Evolutionary conservation across 116 monocot species (phyloP).

Genomic region (Phalaenopsis hybrid): DNA sequence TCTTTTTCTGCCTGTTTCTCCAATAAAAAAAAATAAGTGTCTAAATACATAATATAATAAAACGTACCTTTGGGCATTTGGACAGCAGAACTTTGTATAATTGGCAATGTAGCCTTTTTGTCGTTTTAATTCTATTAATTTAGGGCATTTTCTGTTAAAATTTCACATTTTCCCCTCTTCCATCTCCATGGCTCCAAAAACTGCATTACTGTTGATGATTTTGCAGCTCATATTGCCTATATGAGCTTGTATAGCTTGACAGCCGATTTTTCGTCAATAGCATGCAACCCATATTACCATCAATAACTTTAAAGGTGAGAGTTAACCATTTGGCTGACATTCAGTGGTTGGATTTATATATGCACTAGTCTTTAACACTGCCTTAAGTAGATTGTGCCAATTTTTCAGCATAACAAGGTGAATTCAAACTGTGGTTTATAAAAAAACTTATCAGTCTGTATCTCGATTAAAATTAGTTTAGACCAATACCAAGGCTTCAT

Average conservation of each 20-base stretch:
- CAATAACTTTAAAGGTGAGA: too few species aligned
- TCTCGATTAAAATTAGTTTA: too few species aligned
- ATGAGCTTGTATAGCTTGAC: not conserved
- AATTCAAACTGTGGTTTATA: too few species aligned
- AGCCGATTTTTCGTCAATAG: not conserved
- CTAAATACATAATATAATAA: not conserved
- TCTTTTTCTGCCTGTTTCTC: not conserved
- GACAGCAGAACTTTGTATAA: not conserved
- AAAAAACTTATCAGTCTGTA: too few species aligned
- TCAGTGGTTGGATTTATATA: too few species aligned
- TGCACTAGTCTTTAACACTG: too few species aligned
- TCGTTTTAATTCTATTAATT: not conserved
- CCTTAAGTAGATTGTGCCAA: too few species aligned
- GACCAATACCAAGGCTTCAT: too few species aligned
- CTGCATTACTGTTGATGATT: not conserved
- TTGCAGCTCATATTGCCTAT: not conserved
- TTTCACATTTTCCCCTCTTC: not conserved
- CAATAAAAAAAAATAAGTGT: not conserved
- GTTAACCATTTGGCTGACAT: too few species aligned
- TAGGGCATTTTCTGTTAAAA: not conserved
- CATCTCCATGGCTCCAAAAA: not conserved
- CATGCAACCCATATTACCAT: not conserved
- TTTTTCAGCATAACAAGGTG: too few species aligned
- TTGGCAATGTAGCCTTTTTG: not conserved
- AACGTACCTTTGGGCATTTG: not conserved